Evolutionary conservation across 2,329 filamentous ascomycete species (phyloP).

Genomic region (Mollisia scopiformis): DNA sequence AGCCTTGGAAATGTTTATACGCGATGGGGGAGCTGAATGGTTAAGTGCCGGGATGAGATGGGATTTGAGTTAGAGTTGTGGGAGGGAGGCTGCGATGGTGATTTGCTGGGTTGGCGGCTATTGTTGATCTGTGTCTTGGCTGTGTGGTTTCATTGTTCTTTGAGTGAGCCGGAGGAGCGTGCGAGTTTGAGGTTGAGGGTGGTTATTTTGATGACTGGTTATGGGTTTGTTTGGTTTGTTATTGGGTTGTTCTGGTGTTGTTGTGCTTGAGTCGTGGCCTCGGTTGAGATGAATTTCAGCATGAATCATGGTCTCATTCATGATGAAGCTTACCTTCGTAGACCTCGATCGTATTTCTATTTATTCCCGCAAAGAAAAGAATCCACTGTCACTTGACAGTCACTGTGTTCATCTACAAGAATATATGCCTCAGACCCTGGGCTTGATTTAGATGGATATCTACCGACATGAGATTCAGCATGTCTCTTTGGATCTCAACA

Average conservation of each 20-base stretch:
- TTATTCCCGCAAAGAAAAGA: too few species aligned
- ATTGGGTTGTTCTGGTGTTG: not conserved
- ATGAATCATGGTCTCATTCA: not conserved
- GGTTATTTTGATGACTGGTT: not conserved
- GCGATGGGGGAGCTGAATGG: not conserved
- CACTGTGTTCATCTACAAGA: not conserved
- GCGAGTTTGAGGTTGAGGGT: not conserved
- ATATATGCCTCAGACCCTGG: too few species aligned
- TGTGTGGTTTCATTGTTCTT: not conserved
- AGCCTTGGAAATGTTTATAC: not conserved
- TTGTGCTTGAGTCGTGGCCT: not conserved
- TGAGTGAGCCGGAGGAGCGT: not conserved
- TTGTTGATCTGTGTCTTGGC: not conserved
- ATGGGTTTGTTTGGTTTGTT: not conserved
- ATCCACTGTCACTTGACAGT: too few species aligned
- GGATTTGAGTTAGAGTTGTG: not conserved
- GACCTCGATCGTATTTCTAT: too few species aligned
- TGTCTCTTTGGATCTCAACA: not conserved
- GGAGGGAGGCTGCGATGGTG: not conserved
- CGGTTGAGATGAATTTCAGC: not conserved
- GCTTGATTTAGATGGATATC: not conserved
- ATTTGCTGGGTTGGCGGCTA: not conserved
- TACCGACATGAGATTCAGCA: not conserved
- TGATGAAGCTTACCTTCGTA: too few species aligned
- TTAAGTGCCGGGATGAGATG: not conserved